phyloP scores from a whole-genome alignment of 305 asterid genomes.

The Fraxinus sp. region DNA sequence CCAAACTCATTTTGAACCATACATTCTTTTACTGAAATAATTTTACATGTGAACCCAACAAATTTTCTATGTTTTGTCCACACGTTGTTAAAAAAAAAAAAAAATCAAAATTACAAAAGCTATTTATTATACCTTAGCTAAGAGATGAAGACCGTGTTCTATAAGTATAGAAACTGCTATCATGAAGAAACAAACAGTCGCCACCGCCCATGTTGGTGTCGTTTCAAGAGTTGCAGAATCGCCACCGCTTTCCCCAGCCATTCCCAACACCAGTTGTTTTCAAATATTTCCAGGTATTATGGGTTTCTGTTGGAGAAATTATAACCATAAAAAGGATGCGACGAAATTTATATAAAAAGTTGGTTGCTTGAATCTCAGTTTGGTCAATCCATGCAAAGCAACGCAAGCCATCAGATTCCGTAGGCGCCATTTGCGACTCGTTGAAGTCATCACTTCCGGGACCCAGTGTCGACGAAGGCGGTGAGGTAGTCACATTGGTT shows the following conservation, averaged over 20 bases:
- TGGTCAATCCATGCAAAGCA: slow-evolving; percentile 19
- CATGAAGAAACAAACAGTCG: slow-evolving; percentile 56
- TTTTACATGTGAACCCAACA: neutral
- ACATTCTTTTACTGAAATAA: neutral
- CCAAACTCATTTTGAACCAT: neutral
- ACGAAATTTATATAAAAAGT: neutral
- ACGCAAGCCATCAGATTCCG: neutral
- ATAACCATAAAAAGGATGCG: neutral
- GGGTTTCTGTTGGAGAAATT: neutral
- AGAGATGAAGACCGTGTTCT: slow-evolving; percentile 61
- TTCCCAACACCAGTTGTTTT: slow-evolving; percentile 13
- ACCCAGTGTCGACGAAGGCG: slow-evolving; percentile 16
- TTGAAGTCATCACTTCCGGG: neutral
- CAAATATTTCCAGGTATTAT: neutral
- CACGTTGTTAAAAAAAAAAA: neutral
- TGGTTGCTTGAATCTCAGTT: neutral
- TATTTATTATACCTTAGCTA: slow-evolving; percentile 48
- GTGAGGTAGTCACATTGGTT: neutral
- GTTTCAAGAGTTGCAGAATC: slow-evolving; percentile 33
- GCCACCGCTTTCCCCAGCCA: slow-evolving; percentile 41
- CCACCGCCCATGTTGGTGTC: slow-evolving; percentile 82
- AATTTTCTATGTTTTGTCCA: neutral
- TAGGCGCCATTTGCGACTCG: slow-evolving; percentile 14
- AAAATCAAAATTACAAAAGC: neutral
- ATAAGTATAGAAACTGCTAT: slow-evolving; percentile 52